Base-by-base conservation (phyloP, 805 yeast species). In the Pichia nakasei region DNA sequence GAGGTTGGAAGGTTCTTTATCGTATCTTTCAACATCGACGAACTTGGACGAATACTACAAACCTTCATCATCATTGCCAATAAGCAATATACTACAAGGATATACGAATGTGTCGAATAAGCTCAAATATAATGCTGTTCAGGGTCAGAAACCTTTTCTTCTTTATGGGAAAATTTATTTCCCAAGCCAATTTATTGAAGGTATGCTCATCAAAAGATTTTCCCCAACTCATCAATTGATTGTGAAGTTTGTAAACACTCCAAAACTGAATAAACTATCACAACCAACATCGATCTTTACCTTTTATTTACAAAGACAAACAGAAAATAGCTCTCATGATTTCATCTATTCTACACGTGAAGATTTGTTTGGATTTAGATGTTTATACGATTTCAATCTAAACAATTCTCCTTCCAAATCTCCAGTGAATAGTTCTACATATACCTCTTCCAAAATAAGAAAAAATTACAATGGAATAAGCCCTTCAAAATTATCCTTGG, bases 101-200 rank as follows among this genome's bases (percentile, higher is more conserved):
- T 86, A 83, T 56, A 66, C 75, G 35, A 47, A 47, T 21, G 19
- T 46, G 17, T 11, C 40, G 20, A 31, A 20, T 17, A 17, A 19
- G 15, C 9, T 22, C 15, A n/a, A 12, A 29, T 26, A 27, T 9
- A 22, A 17, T 45, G 11, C 22, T 19, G 6, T 18, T 27, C 5
- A n/a, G 31, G 15, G 37, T 29, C 42, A 47, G 9, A 47, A 52
- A 40, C 64, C 70, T 31, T 66, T 79, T 0, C 65, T 91, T 15
- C 62, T 83, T 29, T 91, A 86, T 60, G 97, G 97, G 1, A 70
- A 91, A 50, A 75, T 93, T 79, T 85, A 82, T 55, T 79, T 91
- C 48, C 97, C 98, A 0, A 84, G 86, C 2, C 80, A 85, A 17
- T 80, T 83, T 8, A 64, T 93, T 2, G 97, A 91, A 60, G 96